Evolutionary conservation across 257 asterid species (phyloP), one percentile per base, ranked within the genome.

Genomic region (Solanum neorickii): DNA sequence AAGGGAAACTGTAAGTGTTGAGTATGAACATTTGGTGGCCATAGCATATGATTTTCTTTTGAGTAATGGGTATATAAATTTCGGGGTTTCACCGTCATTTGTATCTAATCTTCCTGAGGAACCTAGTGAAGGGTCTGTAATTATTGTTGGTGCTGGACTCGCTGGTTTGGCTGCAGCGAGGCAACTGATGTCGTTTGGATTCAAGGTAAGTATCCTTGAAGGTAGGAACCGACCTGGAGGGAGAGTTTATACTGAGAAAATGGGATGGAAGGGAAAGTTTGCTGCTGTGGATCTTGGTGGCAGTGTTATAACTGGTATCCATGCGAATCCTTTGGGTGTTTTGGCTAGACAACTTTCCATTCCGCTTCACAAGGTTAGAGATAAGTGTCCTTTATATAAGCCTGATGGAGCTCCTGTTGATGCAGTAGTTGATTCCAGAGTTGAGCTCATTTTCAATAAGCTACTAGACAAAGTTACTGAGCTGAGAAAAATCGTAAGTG

Each of bases 161-260:
- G 94, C 98, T 37, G 98, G 98, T 52, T 85, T 94, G 83, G 92
- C 97, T 20, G 98, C 98, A 16, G 98, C 98, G 5, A 93, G 94
- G 90, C 98, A 94, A 92, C 93, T 95, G 69, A 89, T 80, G 92
- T 91, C 96, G 4, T 95, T 95, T 90, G 97, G 98, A 41, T 93
- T 93, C 89, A 93, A 93, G 90, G 98, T 95, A 72, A 49, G 87
- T 29, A 89, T 95, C 82, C 94, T 95, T 42, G 98, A 95, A 89
- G 98, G 96, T 76, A 92, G 98, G 90, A 87, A 87, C 88, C 95
- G 98, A 29, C 96, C 98, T 3, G 98, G 98, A 84, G 98, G 98
- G 31, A 93, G 98, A 90, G 98, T 95, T 83, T 95, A 94, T 89
- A 94, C 98, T n/a, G 92, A 95, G 88, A 94, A 91, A 87, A 91